Base-by-base conservation (phyloP, 208 protist genomes). In the Hexamita inflata region DNA sequence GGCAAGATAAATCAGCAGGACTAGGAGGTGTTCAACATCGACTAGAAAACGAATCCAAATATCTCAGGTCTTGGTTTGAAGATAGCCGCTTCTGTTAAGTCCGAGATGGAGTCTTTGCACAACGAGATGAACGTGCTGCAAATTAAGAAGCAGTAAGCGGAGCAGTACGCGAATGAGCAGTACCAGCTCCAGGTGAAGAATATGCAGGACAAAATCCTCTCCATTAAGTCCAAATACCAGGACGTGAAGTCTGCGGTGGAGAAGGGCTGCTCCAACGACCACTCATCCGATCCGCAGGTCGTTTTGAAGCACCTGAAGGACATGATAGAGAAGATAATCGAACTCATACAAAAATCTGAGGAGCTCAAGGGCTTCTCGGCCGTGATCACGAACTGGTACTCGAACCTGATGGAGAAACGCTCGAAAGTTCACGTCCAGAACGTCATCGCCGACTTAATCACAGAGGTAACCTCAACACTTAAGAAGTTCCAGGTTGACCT, bases 51-150 rank as follows among this genome's bases (percentile, higher is more conserved):
- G 19, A 70, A 70, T 49, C 64, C 64, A n/a, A 4, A 7, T 30
- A 49, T 70, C n/a, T 32, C 15, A 57, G 64, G 64, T 2, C 64
- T 70, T n/a, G 64, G 64, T 70, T 45, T 40, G 26, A 40, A 49
- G 35, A 19, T 70, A 11, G 15, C 9, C 42, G 35, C 42, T 49
- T 40, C 9, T n/a, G 64, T 45, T 70, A 35, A 34, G 11, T 42
- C 64, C 7, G 26, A n/a, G 4, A 19, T 70, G 24, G 64, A 70
- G 9, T 9, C 64, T n/a, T 34, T 70, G 9, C 64, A 70, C 42
- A 45, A 4, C 9, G 35, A 45, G 4, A 7, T 70, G 2, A n/a
- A 70, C 11, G 15, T 57, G 11, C n/a, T 70, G 26, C 35, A 70
- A 45, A n/a, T 24, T 15, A 40, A 38, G 15, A n/a, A 34, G 9